Evolutionary conservation across 1,284 basidiomycete genomes (phyloP).

Genomic region (Pyrrhoderma noxium): DNA sequence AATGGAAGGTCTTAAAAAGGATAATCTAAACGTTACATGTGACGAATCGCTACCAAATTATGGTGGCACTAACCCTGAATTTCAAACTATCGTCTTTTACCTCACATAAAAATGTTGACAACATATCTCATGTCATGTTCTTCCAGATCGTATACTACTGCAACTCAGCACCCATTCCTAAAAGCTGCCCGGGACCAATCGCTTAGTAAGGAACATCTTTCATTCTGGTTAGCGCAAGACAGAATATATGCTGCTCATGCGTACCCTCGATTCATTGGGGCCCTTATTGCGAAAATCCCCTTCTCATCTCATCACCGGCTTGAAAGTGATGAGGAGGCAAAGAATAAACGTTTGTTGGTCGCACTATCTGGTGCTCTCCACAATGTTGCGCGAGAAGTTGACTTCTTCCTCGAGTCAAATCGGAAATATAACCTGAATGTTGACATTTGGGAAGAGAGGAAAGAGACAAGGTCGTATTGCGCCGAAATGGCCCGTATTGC

Average conservation of each 20-base stretch:
- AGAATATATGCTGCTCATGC: constrained; percentile 62
- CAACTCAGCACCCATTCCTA: constrained; percentile 52
- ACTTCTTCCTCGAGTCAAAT: constrained; percentile 53
- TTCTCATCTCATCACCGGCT: constrained; percentile 32
- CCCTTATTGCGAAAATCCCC: constrained; percentile 47
- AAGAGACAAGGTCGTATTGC: constrained; percentile 58
- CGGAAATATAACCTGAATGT: constrained; percentile 37
- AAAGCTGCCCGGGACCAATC: constrained; percentile 42
- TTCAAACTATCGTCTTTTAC: no score
- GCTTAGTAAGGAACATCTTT: constrained; percentile 40
- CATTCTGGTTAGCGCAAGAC: constrained; percentile 59
- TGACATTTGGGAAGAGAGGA: constrained; percentile 46
- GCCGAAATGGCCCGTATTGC: constrained; percentile 59
- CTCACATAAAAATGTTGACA: no score
- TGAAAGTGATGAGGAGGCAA: constrained; percentile 29
- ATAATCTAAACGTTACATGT: no score
- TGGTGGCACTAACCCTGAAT: no score
- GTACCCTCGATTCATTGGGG: constrained; percentile 55
- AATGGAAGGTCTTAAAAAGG: no score
- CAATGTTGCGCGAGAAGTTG: constrained; percentile 53
- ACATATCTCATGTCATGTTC: no score
- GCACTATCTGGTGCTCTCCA: constrained; percentile 44
- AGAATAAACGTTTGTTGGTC: constrained; percentile 40
- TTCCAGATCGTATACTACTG: constrained; percentile 31
- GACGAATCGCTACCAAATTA: no score